Evolutionary conservation across 495 filamentous ascomycete genomes (phyloP), one percentile per base, ranked within the genome.

Genomic region (Daldinia bambusicola): DNA sequence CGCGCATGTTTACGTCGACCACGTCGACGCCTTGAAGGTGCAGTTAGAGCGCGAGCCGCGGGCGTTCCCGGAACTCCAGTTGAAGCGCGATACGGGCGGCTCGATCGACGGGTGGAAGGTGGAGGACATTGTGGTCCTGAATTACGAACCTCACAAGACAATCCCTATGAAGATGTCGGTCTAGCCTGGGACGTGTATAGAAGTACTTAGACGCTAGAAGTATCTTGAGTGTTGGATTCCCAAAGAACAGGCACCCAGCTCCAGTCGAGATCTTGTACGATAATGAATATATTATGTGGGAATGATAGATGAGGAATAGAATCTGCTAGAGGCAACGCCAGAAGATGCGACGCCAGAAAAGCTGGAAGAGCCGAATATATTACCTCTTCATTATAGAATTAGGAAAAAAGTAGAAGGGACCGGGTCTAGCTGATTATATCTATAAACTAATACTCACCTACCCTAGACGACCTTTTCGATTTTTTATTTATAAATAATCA

Each of bases 101-200:
- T 90, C 86, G 30, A 89, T 91, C 50, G 95, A 98, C 77, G 92
- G 92, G 6, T 97, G 94, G 92, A 89, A 86, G 78, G 84, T 87
- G 3, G 94, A 97, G 71, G 95, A 99, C 57, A 95, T 99, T 75
- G 88, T 90, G 67, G 87, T 99, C 4, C 87, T 90, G 75, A 94
- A 92, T 26, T 99, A 99, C 79, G 87, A 92, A 37, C 95, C 96
- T 63, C 93, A 97, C 75, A 93, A 93, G 84, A 85, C 83, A 8
- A 97, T 98, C 77, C 85, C 91, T 43, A 98, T 98, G 95, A 97
- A 98, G 81, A 98, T 98, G 95, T 94, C 91, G 74, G 94, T 98
- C 36, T 97, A 55, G 38, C n/a, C 10, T 37, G 14, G 18, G 8
- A 22, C 6, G 4, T 10, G 6, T 26, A 20, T 26, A 20, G 6